Evolutionary conservation across 306 rosid genomes (phyloP), one percentile per base, ranked within the genome.

Genomic region (Lablab purpureus): DNA sequence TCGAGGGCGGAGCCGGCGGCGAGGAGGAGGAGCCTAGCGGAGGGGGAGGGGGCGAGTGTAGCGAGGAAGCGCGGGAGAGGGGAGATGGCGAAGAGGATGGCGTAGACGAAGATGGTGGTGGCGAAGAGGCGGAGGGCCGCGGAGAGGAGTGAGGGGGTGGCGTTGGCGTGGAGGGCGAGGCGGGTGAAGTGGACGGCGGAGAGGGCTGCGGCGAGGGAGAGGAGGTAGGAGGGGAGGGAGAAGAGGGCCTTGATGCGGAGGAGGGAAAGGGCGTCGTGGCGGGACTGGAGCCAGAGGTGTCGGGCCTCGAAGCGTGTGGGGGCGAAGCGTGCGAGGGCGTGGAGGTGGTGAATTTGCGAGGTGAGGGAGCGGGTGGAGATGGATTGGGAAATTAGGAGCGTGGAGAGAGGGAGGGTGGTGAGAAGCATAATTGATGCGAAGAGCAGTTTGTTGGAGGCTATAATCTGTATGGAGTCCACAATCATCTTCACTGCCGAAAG

Each of bases 271-370:
- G 98, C 97, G 52, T 86, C 91, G 21, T 69, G 37, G 68, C 93
- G 93, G 10, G 98, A 89, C 30, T 94, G 92, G 14, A 18, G 22
- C 91, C 84, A 88, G 40, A 94, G 89, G 40, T 94, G 96, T 6
- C 98, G 94, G 3, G 92, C 91, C 73, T 94, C 97, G 84, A 92
- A 82, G 64, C 89, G 92, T 22, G 93, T 92, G 22, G 88, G 75
- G 68, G 93, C 83, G 56, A 41, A 84, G 76, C 69, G 80, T 15
- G 96, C 93, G 69, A 94, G 79, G 76, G 88, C 80, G 19, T 94
- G 97, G 19, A 94, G 97, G 43, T 77, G 84, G 85, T 54, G 75
- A 87, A 94, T 84, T 81, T 84, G 84, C 51, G 85, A 73, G 30
- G 84, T 79, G 67, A 83, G 83, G 10, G 83, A 69, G 23, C 78